Base-by-base conservation (phyloP, 495 filamentous ascomycete species). In the Xylaria sp. region DNA sequence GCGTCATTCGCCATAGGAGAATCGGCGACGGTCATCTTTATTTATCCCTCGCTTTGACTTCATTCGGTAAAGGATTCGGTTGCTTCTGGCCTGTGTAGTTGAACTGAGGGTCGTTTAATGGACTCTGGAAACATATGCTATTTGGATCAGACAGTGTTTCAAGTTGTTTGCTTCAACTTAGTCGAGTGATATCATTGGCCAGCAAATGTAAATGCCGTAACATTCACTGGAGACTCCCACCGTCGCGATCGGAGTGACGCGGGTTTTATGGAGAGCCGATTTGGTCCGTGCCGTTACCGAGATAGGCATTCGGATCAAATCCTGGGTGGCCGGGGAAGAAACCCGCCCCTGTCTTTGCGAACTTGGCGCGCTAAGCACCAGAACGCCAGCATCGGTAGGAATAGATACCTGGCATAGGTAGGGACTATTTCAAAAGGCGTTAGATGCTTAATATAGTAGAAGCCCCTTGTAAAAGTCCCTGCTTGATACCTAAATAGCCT, bases 201-300 rank as follows among this genome's bases (percentile, higher is more conserved):
- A 37, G 57, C n/a, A 37, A 37, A 37, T n/a, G 19, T 15, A 21
- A 59, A 40, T 37, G 57, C 57, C 31, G 57, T 37, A 59, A 59
- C 17, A 24, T 21, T 35, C 8, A 11, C 17, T 59, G 59, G 37
- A 62, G 59, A 62, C 37, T 29, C 59, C 5, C 35, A 11, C 59
- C 59, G 59, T 41, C 35, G 5, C 35, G 37, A 43, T 43, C 59
- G 59, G 59, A 29, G 33, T 17, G 33, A 40, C 31, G 48, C 48
- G 64, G 48, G 21, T 31, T 67, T 37, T 67, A 43, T 67, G 35
- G 48, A 67, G 64, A n/a, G 63, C 40, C 63, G 35, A 40, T 41
- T 52, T 21, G 46, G 48, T 35, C 64, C 63, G 63, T 66, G 64
- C 64, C 64, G 64, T 29, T 48, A 14, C 64, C 64, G 64, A 55